Evolutionary conservation across 257 asterid genomes (phyloP), one percentile per base, ranked within the genome.

Genomic region (Gynochthodes officinalis): DNA sequence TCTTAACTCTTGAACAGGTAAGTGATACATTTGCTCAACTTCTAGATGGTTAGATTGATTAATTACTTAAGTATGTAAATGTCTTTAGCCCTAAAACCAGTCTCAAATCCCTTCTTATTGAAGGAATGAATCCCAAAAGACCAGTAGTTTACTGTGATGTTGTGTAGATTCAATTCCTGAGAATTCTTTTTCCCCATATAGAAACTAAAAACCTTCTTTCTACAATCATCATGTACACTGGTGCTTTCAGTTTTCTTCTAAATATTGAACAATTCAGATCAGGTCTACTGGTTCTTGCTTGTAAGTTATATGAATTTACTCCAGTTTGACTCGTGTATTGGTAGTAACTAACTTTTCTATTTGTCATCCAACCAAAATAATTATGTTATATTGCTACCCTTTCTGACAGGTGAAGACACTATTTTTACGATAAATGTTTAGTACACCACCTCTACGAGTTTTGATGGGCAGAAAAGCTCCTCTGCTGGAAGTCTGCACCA

Each of bases 1-100:
- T 90, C 81, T 82, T 90, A 83, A 87, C 86, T 43, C 73, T 90
- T 28, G 98, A 92, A 79, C 89, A 84, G 75, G 97, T 89, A 84
- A 88, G 95, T 40, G 49, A 65, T 74, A 18, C 69, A 57, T 79
- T 23, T 62, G 28, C 59, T 55, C 18, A 12, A 48, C 75, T 59
- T 67, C n/a, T 55, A 69, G 58, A 18, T 28, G 18, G 39, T 60
- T 54, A 6, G 28, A 61, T 48, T 66, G 33, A 12, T 66, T 21
- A 57, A 40, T 25, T 69, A 23, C 44, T 46, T 32, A 49, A 68
- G 44, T 68, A 16, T 27, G 23, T 18, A 60, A 11, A 37, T 28
- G 33, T 63, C 18, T 40, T 70, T 14, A 69, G 50, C 61, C 40
- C 48, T 4, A 39, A 28, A 30, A 61, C 54, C 27, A 30, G 19